Evolutionary conservation across 2,329 filamentous ascomycete genomes (phyloP), one percentile per base, ranked within the genome.

Genomic region (Hypoxylon sp.): DNA sequence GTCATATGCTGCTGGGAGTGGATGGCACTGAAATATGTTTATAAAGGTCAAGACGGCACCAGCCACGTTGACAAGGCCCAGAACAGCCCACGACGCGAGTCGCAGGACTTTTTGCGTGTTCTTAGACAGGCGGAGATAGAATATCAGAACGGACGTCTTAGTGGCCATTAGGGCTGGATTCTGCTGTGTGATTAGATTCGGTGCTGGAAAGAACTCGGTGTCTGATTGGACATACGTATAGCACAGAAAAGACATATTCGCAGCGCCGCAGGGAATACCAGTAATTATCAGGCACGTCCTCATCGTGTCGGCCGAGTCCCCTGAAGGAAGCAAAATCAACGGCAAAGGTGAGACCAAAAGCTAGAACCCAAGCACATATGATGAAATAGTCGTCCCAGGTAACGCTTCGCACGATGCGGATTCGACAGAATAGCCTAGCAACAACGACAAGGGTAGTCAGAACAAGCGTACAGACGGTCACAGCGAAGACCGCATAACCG

Each of bases 91-190:
- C n/a, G 93, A 96, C n/a, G 90, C 89, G 79, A 91, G 87, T 63
- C 91, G 88, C 70, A 97, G 90, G 52, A 94, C 83, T 68, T 88
- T 88, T 70, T 96, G 89, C 0, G 87, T 90, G 63, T 93, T 91
- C 73, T 90, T 91, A 25, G 93, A 92, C 50, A 97, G 84, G 41
- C 91, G 90, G 52, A 97, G 84, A 79, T 96, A 97, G 78, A 97
- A 97, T 56, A 96, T 85, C 62, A 97, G 84, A 72, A 97, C 92
- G n/a, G 93, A 96, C 0, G 92, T 94, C 80, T 97, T 97, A 53
- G 93, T 93, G 2, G 91, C 89, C 92, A 97, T 96, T 60, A 97
- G 83, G 2, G 92, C 91, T 11, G 94, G 94, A 75, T 97, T 96
- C 89, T 94, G 61, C 19, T 51, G 21, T n/a, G 25, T 43, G 46